Evolutionary conservation across 805 yeast species (phyloP).

Genomic region (Candida nitratophila): DNA sequence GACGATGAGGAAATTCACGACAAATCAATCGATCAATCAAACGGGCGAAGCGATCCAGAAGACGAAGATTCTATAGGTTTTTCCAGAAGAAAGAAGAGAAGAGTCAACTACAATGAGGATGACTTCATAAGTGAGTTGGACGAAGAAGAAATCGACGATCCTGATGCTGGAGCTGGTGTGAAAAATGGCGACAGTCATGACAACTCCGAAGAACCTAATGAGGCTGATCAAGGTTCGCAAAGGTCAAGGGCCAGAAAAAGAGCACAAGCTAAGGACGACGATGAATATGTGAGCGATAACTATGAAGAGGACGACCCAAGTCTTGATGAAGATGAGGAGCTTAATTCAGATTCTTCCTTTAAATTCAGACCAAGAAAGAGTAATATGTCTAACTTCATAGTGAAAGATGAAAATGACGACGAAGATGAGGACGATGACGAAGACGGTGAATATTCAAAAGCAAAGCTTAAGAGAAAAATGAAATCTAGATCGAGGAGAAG

Average conservation of each 20-base stretch:
- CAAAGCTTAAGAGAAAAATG: slow-evolving; percentile 3
- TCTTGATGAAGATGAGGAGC: slow-evolving; percentile 12
- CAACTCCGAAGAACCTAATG: slow-evolving; percentile 21
- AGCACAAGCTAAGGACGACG: slow-evolving; percentile 17
- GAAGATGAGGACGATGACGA: slow-evolving; percentile 15
- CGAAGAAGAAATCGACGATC: slow-evolving; percentile 14
- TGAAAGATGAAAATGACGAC: slow-evolving; percentile 19
- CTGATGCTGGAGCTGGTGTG: slow-evolving; percentile 14
- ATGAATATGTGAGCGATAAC: slow-evolving; percentile 17
- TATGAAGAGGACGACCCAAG: slow-evolving; percentile 19
- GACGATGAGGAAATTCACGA: slow-evolving; percentile 3
- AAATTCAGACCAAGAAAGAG: slow-evolving; percentile 10
- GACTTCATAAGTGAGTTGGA: slow-evolving; percentile 17
- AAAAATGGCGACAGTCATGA: slow-evolving; percentile 23
- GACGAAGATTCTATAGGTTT: slow-evolving; percentile 16
- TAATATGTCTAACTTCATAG: slow-evolving; percentile 14
- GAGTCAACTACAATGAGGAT: slow-evolving; percentile 28
- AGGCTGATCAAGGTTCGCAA: slow-evolving; percentile 3
- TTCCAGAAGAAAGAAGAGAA: slow-evolving; percentile 22
- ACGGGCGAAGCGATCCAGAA: slow-evolving; percentile 9
- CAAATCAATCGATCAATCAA: background rate
- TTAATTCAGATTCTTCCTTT: slow-evolving; percentile 15
- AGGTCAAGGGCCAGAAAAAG: slow-evolving; percentile 8
- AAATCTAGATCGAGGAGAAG: slow-evolving; percentile 5
- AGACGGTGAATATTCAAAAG: background rate